Evolutionary conservation across 2,329 filamentous ascomycete species (phyloP).

Genomic region (Phaeoacremonium minimum): DNA sequence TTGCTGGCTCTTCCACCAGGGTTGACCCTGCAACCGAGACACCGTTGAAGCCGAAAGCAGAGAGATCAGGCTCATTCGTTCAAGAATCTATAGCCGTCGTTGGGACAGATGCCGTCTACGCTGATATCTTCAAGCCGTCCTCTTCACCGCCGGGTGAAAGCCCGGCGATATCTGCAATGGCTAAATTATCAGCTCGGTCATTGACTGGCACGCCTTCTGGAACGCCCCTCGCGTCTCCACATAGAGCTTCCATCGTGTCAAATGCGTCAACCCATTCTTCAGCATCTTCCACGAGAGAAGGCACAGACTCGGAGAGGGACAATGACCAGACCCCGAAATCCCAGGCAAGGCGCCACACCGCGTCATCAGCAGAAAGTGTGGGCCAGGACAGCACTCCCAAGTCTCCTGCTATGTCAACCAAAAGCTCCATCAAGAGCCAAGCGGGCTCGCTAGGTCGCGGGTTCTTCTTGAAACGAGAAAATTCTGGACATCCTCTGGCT

Average conservation of each 20-base stretch:
- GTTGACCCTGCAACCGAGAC: constrained; percentile 4
- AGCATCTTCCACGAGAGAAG: constrained; percentile 41
- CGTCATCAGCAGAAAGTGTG: constrained; percentile 20
- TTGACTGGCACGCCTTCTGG: constrained; percentile 44
- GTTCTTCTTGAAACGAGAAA: constrained; percentile 34
- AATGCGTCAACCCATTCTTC: constrained; percentile 45
- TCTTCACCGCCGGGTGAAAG: constrained; percentile 52
- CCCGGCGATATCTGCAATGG: constrained; percentile 61
- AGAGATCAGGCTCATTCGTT: constrained; percentile 56
- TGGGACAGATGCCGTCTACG: constrained; percentile 61
- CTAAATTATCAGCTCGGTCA: constrained; percentile 61
- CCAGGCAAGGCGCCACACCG: constrained; percentile 28
- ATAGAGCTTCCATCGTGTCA: constrained; percentile 28
- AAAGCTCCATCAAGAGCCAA: constrained; percentile 33
- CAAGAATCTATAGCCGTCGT: constrained; percentile 61
- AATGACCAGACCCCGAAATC: constrained; percentile 19
- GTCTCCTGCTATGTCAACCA: constrained; percentile 25
- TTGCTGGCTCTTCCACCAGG: background rate
- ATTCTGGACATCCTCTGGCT: constrained; percentile 26
- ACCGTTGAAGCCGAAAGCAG: constrained; percentile 26
- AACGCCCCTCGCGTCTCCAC: constrained; percentile 28
- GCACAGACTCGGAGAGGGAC: constrained; percentile 31
- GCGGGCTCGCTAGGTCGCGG: constrained; percentile 30
- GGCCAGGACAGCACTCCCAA: constrained; percentile 21
- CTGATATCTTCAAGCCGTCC: constrained; percentile 57